Percentiles rank a stretch among this genome's conserved stretches.
phyloP scores from a whole-genome alignment of 2,329 filamentous ascomycete genomes.

The Pseudogymnoascus sp. region DNA sequence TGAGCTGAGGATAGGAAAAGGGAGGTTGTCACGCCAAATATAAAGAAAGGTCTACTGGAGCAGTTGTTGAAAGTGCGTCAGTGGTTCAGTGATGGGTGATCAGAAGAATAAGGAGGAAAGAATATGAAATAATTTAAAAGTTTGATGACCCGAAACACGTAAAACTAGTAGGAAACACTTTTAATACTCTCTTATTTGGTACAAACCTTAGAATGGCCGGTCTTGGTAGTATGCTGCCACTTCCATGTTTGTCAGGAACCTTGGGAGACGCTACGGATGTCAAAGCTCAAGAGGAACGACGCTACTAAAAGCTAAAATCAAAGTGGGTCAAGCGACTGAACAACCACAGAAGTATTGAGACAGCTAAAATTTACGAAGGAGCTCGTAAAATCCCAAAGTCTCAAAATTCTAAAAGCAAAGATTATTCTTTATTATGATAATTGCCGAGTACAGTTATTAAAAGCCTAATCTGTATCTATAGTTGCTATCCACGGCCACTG shows the following conservation, averaged over 20 bases:
- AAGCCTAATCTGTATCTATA: background rate
- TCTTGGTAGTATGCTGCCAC: background rate
- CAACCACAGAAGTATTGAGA: background rate
- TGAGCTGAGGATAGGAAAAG: background rate
- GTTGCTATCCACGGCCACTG: background rate
- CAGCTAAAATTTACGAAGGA: background rate
- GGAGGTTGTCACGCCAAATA: background rate
- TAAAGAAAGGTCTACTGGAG: background rate
- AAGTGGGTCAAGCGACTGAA: background rate
- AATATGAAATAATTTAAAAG: background rate
- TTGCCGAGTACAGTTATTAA: background rate
- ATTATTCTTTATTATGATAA: background rate
- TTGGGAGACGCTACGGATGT: background rate
- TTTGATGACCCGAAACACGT: background rate
- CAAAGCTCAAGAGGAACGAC: background rate
- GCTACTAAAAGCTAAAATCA: background rate
- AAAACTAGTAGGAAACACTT: background rate
- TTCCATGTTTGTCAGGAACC: background rate
- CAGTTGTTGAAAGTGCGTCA: background rate
- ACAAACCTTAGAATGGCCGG: background rate
- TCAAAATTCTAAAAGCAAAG: too few species aligned
- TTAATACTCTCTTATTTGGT: constrained; percentile 1
- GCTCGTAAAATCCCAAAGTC: too few species aligned
- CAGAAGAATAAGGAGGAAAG: background rate
- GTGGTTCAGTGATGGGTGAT: background rate